A percentile compares a stretch with the other conserved stretches of the same genome.
Conservation (phyloP, 345 rosid genomes). For the Citrus glauca region DNA sequence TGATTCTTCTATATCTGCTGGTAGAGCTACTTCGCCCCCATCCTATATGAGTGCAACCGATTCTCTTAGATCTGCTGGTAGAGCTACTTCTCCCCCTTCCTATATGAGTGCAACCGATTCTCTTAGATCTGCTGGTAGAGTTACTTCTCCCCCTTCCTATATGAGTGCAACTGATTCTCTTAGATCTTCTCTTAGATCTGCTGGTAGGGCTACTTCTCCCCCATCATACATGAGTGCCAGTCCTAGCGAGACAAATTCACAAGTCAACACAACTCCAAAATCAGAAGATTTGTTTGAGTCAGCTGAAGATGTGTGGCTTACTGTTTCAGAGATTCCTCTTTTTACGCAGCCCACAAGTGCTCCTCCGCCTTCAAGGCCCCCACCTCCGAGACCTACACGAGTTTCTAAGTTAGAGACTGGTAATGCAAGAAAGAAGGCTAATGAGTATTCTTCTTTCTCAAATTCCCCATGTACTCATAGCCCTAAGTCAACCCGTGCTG, state of each 20-base stretch:
- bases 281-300: slow-evolving; percentile 53
- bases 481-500: slow-evolving; percentile 35
- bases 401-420: slow-evolving; percentile 31
- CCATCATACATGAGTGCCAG: slow-evolving; percentile 39
- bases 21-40: background rate
- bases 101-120: slow-evolving; percentile 24
- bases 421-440: slow-evolving; percentile 47
- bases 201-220: slow-evolving; percentile 25
- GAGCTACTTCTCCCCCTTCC: slow-evolving; percentile 41
- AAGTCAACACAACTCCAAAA: slow-evolving; percentile 32
- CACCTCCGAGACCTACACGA: slow-evolving; percentile 88
- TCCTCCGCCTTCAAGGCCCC: slow-evolving; percentile 97
- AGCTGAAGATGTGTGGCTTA: slow-evolving; percentile 80
- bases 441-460: slow-evolving; percentile 42
- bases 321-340: slow-evolving; percentile 91
- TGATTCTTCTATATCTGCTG: slow-evolving; percentile 2
- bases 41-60: background rate
- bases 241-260: slow-evolving; percentile 36
- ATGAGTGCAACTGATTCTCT: background rate
- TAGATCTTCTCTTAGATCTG: background rate
- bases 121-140: background rate
- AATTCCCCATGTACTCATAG: slow-evolving; percentile 45
- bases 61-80: slow-evolving; percentile 33
- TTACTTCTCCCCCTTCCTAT: background rate
- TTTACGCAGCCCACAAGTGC: slow-evolving; percentile 76